Percentiles rank a stretch among this genome's conserved stretches.
Conservation (phyloP, 2,329 filamentous ascomycete genomes). For the Phoma sp. region DNA sequence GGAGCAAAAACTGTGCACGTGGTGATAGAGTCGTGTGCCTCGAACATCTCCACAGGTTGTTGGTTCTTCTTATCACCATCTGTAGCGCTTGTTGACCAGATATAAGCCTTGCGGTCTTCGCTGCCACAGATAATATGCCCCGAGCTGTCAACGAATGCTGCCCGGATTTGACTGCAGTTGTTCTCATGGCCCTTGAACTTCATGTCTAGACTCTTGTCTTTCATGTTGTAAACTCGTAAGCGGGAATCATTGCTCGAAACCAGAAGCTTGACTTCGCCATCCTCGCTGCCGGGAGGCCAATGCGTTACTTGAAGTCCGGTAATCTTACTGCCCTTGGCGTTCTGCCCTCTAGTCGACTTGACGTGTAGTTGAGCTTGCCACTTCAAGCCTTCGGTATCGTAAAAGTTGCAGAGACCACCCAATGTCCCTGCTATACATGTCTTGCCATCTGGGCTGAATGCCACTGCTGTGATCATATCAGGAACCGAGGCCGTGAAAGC, state of each 20-base stretch:
- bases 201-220: slow-evolving; percentile 82
- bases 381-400: slow-evolving; percentile 89
- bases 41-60: slow-evolving; percentile 84
- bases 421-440: slow-evolving; percentile 87
- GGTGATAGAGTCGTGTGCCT: slow-evolving; percentile 87
- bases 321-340: slow-evolving; percentile 96
- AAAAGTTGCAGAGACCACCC: slow-evolving; percentile 86
- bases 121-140: slow-evolving; percentile 90
- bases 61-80: slow-evolving; percentile 78
- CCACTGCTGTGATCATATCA: slow-evolving; percentile 92
- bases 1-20: slow-evolving; percentile 91
- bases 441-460: slow-evolving; percentile 91
- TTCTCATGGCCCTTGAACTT: slow-evolving; percentile 96
- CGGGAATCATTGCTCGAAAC: slow-evolving; percentile 96
- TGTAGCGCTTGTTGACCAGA: slow-evolving; percentile 76
- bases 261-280: slow-evolving; percentile 79
- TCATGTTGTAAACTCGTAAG: slow-evolving; percentile 86
- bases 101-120: slow-evolving; percentile 87
- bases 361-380: slow-evolving; percentile 87
- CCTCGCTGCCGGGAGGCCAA: slow-evolving; percentile 63
- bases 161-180: slow-evolving; percentile 86
- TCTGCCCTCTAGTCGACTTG: slow-evolving; percentile 89
- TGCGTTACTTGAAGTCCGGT: slow-evolving; percentile 85
- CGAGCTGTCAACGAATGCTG: slow-evolving; percentile 85
- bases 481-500: slow-evolving; percentile 79